These are phyloP conservation scores for Mrakiaceae sp. DNA, from an alignment of 1,284 basidiomycete genomes.

Conservation along the genomic window DNA sequence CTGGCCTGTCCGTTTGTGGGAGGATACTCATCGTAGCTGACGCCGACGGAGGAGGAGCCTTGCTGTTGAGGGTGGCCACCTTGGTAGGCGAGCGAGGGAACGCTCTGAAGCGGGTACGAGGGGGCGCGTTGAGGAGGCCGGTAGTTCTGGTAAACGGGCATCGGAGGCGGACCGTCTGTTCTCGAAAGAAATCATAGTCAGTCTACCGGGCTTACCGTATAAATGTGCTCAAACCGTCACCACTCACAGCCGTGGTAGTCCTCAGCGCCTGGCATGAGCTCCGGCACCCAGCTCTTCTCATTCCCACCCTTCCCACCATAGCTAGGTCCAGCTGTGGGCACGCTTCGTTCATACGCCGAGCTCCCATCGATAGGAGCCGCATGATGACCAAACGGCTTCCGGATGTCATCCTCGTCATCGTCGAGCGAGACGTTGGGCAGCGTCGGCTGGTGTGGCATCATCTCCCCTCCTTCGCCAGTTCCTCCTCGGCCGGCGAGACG, in stretches of 20 bases:
- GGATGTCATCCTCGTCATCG: conserved; percentile 54
- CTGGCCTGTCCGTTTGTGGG: too few relatives aligned
- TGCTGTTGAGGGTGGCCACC: too few relatives aligned
- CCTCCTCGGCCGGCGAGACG: conserved; percentile 70
- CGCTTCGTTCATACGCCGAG: background rate
- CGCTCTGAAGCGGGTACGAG: background rate
- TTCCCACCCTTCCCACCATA: background rate
- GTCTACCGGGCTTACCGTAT: too few relatives aligned
- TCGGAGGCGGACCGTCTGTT: background rate
- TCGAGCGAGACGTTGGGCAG: conserved; percentile 77
- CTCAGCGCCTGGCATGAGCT: background rate
- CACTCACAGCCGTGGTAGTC: conserved; percentile 4
- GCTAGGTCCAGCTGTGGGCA: background rate
- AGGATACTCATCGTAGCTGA: too few relatives aligned
- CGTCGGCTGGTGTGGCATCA: conserved; percentile 68
- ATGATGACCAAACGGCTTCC: conserved; percentile 25
- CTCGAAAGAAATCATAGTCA: background rate
- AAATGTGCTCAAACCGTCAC: too few relatives aligned
- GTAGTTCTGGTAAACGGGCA: background rate
- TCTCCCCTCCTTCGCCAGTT: background rate
- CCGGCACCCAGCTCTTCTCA: background rate
- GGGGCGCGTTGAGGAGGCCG: background rate
- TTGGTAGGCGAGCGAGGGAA: too few relatives aligned
- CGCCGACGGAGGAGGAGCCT: too few relatives aligned
- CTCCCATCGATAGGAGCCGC: conserved; percentile 3